Evolutionary conservation across 257 asterid genomes (phyloP).

Genomic region (Eustoma russellianum): DNA sequence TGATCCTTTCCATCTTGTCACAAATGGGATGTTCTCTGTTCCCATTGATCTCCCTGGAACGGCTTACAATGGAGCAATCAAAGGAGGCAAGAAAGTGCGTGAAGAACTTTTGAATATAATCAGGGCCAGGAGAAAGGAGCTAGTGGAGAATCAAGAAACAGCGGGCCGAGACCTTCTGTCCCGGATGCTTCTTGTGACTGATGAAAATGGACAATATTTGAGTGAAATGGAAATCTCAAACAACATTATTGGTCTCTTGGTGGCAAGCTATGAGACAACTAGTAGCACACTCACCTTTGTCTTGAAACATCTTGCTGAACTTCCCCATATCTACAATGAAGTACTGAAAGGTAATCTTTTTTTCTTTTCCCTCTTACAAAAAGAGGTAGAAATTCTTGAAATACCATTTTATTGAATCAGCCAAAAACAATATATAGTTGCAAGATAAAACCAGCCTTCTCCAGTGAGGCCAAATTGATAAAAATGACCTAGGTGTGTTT

Average conservation of each 20-base stretch:
- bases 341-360: conserved; percentile 32
- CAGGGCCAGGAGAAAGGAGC: conserved; percentile 43
- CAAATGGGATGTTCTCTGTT: conserved; percentile 41
- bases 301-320: conserved; percentile 39
- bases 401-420: too few species aligned
- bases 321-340: conserved; percentile 42
- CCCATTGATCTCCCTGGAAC: conserved; percentile 53
- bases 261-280: conserved; percentile 51
- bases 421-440: too few species aligned
- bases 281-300: conserved; percentile 46
- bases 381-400: too few species aligned
- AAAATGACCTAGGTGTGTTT: too few species aligned
- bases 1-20: conserved; percentile 37
- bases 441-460: too few species aligned
- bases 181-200: conserved; percentile 38
- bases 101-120: conserved; percentile 46
- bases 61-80: conserved; percentile 43
- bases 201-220: conserved; percentile 40
- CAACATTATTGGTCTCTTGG: conserved; percentile 35
- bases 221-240: conserved; percentile 59
- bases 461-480: too few species aligned
- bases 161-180: conserved; percentile 41
- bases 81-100: conserved; percentile 39
- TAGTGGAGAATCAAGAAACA: conserved; percentile 23
- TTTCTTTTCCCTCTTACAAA: too few species aligned